Evolutionary conservation across 129 eudicot species (phyloP).

Genomic region (Tanacetum coccineum): DNA sequence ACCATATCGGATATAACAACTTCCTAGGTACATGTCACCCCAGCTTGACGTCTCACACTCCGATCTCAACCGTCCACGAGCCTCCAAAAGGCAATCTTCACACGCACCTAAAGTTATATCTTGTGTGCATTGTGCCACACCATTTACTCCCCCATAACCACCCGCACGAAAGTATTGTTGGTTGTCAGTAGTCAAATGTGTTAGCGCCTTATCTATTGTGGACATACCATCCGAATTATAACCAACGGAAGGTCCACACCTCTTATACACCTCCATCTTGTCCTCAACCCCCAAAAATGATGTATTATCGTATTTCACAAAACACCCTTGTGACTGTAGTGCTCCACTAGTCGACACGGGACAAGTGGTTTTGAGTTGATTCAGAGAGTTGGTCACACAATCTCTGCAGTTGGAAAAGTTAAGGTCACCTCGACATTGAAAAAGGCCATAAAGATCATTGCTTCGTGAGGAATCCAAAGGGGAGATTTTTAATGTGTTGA

Average conservation of each 20-base stretch:
- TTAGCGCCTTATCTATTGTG: slow-evolving; percentile 37
- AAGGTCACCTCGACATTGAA: slow-evolving; percentile 62
- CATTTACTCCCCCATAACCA: slow-evolving; percentile 52
- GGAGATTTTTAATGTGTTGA: slow-evolving; percentile 48
- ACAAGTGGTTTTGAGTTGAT: slow-evolving; percentile 50
- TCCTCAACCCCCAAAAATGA: slow-evolving; percentile 3
- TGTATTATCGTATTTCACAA: slow-evolving; percentile 43
- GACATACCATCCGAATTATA: slow-evolving; percentile 33
- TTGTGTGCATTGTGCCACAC: slow-evolving; percentile 52
- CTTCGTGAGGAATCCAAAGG: slow-evolving; percentile 15
- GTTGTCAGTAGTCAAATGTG: slow-evolving; percentile 28
- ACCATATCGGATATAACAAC: slow-evolving; percentile 63
- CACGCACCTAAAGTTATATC: slow-evolving; percentile 55
- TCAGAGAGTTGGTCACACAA: slow-evolving; percentile 45
- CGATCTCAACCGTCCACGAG: slow-evolving; percentile 38
- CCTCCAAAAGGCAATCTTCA: slow-evolving; percentile 59
- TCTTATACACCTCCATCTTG: slow-evolving; percentile 16
- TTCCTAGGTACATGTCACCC: slow-evolving; percentile 65
- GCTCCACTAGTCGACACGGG: slow-evolving; percentile 44
- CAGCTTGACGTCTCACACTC: slow-evolving; percentile 42
- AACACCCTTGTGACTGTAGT: slow-evolving; percentile 58
- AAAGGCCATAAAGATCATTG: slow-evolving; percentile 55
- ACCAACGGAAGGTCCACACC: slow-evolving; percentile 59
- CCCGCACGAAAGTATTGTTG: slow-evolving; percentile 46
- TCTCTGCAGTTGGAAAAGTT: slow-evolving; percentile 34